Evolutionary conservation across 345 rosid species (phyloP), one percentile per base, ranked within the genome.

Genomic region (Barbarea vulgaris): DNA sequence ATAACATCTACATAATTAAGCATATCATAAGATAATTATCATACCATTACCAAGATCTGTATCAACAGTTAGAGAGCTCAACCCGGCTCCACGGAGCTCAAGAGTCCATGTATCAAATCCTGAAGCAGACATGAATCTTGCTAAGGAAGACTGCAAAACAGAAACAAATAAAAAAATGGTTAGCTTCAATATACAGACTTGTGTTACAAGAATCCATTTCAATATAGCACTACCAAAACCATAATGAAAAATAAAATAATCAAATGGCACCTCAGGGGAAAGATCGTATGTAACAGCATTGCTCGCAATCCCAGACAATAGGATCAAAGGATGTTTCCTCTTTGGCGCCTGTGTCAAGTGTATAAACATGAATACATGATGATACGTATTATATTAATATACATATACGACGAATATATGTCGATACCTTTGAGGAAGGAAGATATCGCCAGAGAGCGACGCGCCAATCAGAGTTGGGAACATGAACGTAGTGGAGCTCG

Each of bases 71-170:
- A 65, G 78, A 19, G 73, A 67, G 79, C 97, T 93, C 83, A 93
- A 79, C 6, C 98, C 98, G 24, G 91, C 85, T 72, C 93, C 97
- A 69, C 97, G 83, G 53, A 93, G 77, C 83, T 93, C 98, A 71
- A 93, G 84, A 74, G 84, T 84, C 98, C 98, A 89, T 1, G 98
- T 85, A 68, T 93, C 98, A 46, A 84, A 93, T 77, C 97, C 97
- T 65, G 86, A 89, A 64, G 77, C 75, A 64, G 87, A 84, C 96
- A 93, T 93, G 81, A 54, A 82, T 22, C 98, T 89, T 22, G 97
- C 97, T 42, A 93, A 89, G 1, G 98, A 91, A 28, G 76, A 80
- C 98, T 93, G 84, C 44, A 33, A 62, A 71, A 54, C 64, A 64
- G 21, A 51, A 28, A 5, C 27, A 46, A n/a, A 33, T 10, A 0